Conservation (phyloP, 495 filamentous ascomycete genomes). For the Penicillium taxi region DNA sequence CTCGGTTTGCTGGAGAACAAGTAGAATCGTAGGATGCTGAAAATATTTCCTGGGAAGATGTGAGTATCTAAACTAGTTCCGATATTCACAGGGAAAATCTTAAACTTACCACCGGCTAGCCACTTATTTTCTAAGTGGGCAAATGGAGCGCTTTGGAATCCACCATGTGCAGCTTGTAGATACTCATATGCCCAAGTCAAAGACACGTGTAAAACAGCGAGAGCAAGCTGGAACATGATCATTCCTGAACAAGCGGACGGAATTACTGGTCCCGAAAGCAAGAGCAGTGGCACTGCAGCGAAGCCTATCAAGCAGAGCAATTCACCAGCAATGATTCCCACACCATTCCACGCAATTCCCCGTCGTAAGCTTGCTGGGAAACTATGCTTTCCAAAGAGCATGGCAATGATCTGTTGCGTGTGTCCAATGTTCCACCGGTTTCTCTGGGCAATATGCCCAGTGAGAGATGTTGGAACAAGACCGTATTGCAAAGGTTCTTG, state of each 20-base stretch:
- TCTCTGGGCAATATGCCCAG: slow-evolving; percentile 43
- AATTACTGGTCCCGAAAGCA: slow-evolving; percentile 13
- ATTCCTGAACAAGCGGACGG: slow-evolving; percentile 5
- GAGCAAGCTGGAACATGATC: slow-evolving; percentile 12
- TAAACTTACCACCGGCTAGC: slow-evolving; percentile 22
- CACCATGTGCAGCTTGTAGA: slow-evolving; percentile 14
- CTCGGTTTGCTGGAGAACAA: slow-evolving; percentile 24
- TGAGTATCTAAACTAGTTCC: neutral
- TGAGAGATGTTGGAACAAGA: slow-evolving; percentile 40
- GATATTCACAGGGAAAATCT: neutral
- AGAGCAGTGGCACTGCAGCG: slow-evolving; percentile 16
- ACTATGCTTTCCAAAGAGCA: slow-evolving; percentile 10
- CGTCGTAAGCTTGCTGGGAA: slow-evolving; percentile 15
- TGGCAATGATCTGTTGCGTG: slow-evolving; percentile 23
- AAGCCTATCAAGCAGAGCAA: slow-evolving; percentile 15
- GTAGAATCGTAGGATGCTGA: slow-evolving; percentile 22
- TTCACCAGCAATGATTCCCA: slow-evolving; percentile 18
- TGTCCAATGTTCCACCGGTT: slow-evolving; percentile 40
- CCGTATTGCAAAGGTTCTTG: slow-evolving; percentile 46
- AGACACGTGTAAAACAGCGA: slow-evolving; percentile 11
- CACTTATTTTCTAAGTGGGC: slow-evolving; percentile 30
- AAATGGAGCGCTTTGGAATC: slow-evolving; percentile 17
- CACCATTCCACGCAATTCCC: slow-evolving; percentile 21
- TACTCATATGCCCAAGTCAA: slow-evolving; percentile 23
- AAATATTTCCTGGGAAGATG: slow-evolving; percentile 19